Evolutionary conservation across 2,329 filamentous ascomycete genomes (phyloP).

Genomic region (Sclerotinia sclerotiorum): DNA sequence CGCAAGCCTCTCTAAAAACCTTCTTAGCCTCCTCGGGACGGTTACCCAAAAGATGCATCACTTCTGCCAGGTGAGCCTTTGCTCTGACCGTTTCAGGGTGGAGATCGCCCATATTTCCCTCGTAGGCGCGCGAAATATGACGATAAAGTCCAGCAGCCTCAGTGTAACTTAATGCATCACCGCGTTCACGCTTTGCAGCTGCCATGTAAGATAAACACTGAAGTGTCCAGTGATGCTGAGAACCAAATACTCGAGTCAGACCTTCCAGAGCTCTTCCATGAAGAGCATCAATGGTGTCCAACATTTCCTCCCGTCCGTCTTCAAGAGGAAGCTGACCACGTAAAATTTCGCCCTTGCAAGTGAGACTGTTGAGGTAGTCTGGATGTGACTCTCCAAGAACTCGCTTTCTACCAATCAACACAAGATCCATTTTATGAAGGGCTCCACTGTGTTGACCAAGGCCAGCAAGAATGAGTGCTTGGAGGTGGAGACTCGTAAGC

Average conservation of each 20-base stretch:
- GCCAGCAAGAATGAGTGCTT: constrained; percentile 34
- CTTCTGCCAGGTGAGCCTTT: constrained; percentile 31
- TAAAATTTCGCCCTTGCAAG: constrained; percentile 36
- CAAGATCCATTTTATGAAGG: constrained; percentile 32
- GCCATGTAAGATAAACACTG: constrained; percentile 33
- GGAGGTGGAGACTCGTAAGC: constrained; percentile 34
- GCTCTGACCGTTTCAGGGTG: constrained; percentile 35
- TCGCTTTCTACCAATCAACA: constrained; percentile 27
- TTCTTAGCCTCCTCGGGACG: constrained; percentile 32
- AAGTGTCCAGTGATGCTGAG: constrained; percentile 34
- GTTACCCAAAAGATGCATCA: constrained; percentile 27
- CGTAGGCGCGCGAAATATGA: constrained; percentile 29
- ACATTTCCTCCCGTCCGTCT: constrained; percentile 27
- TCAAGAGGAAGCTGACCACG: constrained; percentile 29
- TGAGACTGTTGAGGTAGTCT: constrained; percentile 32
- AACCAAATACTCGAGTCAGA: constrained; percentile 31
- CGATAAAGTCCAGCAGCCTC: constrained; percentile 30
- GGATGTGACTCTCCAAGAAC: constrained; percentile 33
- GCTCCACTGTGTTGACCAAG: constrained; percentile 31
- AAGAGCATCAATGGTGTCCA: constrained; percentile 31
- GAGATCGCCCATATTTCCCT: constrained; percentile 30
- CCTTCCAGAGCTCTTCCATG: constrained; percentile 32
- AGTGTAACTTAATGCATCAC: constrained; percentile 26
- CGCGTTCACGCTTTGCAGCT: constrained; percentile 31
- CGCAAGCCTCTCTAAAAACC: constrained; percentile 34